Evolutionary conservation across 495 filamentous ascomycete genomes (phyloP).

Genomic region (Clavariopsis aquatica): DNA sequence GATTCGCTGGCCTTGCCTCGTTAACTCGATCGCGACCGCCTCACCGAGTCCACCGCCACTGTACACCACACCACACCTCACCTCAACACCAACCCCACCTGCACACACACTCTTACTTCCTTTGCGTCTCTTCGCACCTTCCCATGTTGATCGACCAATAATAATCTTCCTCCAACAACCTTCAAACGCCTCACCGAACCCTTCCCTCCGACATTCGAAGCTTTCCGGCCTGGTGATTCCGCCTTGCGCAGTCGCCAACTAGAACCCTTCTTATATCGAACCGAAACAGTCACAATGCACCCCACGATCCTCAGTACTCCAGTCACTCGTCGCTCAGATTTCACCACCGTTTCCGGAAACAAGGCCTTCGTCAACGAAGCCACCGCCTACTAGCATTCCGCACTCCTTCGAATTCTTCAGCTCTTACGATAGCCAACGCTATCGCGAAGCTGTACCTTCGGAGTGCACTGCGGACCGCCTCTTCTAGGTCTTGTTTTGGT

Average conservation of each 20-base stretch:
- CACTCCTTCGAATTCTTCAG: slow-evolving; percentile 31
- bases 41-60: slow-evolving; percentile 28
- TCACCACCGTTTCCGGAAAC: slow-evolving; percentile 34
- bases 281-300: slow-evolving; percentile 35
- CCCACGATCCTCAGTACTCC: slow-evolving; percentile 30
- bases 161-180: slow-evolving; percentile 8
- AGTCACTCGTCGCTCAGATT: slow-evolving; percentile 41
- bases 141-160: slow-evolving; percentile 11
- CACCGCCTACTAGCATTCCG: slow-evolving; percentile 34
- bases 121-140: slow-evolving; percentile 5
- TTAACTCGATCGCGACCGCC: slow-evolving; percentile 37
- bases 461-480: slow-evolving; percentile 31
- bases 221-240: slow-evolving; percentile 27
- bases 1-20: slow-evolving; percentile 33
- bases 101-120: slow-evolving; percentile 1
- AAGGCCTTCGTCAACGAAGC: slow-evolving; percentile 35
- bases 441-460: slow-evolving; percentile 30
- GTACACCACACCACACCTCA: not conserved
- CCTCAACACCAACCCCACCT: slow-evolving; percentile 5
- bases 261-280: slow-evolving; percentile 34
- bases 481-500: slow-evolving; percentile 38
- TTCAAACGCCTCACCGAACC: not conserved
- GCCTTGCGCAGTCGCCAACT: slow-evolving; percentile 8
- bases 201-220: slow-evolving; percentile 24
- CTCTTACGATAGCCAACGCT: slow-evolving; percentile 32